Base-by-base conservation (phyloP, 2,329 filamentous ascomycete genomes). In the Colletotrichum sp. region DNA sequence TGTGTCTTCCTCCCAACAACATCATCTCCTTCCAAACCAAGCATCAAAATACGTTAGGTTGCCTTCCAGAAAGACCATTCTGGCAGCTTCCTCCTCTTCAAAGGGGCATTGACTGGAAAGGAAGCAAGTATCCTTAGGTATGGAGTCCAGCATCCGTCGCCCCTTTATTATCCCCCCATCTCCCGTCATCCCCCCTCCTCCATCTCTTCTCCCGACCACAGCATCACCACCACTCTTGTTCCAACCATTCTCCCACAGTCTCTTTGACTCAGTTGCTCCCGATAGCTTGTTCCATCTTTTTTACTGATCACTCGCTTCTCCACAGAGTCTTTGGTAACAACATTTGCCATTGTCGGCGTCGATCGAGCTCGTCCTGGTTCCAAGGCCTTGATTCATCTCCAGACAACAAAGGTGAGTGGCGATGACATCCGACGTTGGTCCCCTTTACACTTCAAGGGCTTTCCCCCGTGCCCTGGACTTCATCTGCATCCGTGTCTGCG, bases 261-360 rank as follows among this genome's bases (percentile, higher is more conserved):
- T 86, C 86, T 87, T 86, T 79, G 82, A 82, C 82, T 80, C 79
- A 76, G 79, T 91, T 91, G 89, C 88, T 90, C 84, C 71, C 61
- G 86, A 88, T 90, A 91, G 87, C 88, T 89, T 84, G 87, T 87
- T 88, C 88, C 87, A 89, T 90, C 87, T 88, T 89, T 88, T 87
- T 89, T 88, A 88, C 85, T 85, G 81, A 83, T 83, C 87, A 82
- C 87, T 90, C 88, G 87, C 88, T 91, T 89, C 86, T 87, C 87
- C 82, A 85, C 85, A 85, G 83, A 84, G 83, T 85, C 86, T 87
- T 87, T 89, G 89, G 88, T 87, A 87, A 84, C 86, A 85, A 84
- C 85, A 85, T 86, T 84, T 84, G 81, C 81, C 83, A 79, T 83
- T 78, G 79, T 81, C 81, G 81, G 80, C 80, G 69, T 72, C 34